phyloP scores from a whole-genome alignment of 2,329 filamentous ascomycete species.

The Sporothrix curviconia region DNA sequence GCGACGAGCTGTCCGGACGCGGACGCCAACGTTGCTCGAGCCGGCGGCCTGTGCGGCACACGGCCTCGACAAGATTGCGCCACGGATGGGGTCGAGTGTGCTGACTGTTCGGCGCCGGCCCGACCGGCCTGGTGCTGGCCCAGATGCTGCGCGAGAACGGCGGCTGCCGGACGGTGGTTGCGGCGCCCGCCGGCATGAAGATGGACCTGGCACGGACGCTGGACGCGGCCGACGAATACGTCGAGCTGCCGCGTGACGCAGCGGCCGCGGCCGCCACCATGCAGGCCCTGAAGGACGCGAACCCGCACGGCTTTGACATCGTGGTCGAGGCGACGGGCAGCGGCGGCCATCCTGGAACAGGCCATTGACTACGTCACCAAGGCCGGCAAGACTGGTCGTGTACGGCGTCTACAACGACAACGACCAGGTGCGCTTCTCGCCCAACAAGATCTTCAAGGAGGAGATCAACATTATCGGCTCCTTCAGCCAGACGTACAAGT shows the following conservation, averaged over 20 bases:
- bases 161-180: conserved; percentile 58
- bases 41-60: conserved; percentile 66
- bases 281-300: conserved; percentile 53
- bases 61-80: conserved; percentile 57
- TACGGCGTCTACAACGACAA: conserved; percentile 61
- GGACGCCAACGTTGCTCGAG: conserved; percentile 64
- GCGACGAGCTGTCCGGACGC: conserved; percentile 50
- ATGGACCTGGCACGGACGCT: conserved; percentile 60
- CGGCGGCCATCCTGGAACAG: conserved; percentile 61
- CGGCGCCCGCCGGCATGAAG: conserved; percentile 62
- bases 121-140: conserved; percentile 36
- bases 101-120: conserved; percentile 37
- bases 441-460: conserved; percentile 61
- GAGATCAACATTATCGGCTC: conserved; percentile 69
- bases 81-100: conserved; percentile 21
- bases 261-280: conserved; percentile 46
- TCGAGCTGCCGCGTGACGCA: conserved; percentile 48
- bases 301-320: conserved; percentile 69
- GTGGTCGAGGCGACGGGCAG: conserved; percentile 65
- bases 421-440: conserved; percentile 60
- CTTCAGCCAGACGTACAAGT: conserved; percentile 68
- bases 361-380: conserved; percentile 65
- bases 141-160: conserved; percentile 31
- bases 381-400: conserved; percentile 64
- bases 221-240: conserved; percentile 47